These are phyloP conservation scores for Candida freyschussii DNA, from an alignment of 1,139 yeast species.

Conservation along the genomic window DNA sequence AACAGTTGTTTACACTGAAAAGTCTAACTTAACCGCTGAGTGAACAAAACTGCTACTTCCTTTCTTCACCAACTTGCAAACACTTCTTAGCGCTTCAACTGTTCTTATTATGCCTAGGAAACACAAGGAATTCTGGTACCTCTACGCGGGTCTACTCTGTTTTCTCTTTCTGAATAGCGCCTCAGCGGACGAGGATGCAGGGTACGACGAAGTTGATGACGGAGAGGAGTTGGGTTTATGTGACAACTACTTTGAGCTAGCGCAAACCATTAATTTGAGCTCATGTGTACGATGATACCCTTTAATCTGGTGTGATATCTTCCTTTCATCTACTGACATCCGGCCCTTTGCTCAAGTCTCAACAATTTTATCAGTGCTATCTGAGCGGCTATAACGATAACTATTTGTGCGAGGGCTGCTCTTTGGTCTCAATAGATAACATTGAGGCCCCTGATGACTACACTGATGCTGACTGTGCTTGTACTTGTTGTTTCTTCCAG, in stretches of 20 bases:
- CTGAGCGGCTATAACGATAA: slow-evolving; percentile 20
- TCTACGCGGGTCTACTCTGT: too few species aligned
- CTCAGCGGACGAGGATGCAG: too few species aligned
- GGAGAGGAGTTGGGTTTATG: slow-evolving; percentile 7
- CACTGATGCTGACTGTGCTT: slow-evolving; percentile 18
- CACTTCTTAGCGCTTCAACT: too few species aligned
- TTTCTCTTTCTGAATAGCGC: too few species aligned
- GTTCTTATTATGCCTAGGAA: too few species aligned
- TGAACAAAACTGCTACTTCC: too few species aligned
- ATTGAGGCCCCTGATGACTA: slow-evolving; percentile 4
- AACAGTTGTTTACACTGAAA: too few species aligned
- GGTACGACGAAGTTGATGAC: background rate
- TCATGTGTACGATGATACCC: slow-evolving; percentile 16
- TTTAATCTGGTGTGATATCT: background rate
- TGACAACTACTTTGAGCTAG: slow-evolving; percentile 3
- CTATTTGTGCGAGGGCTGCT: slow-evolving; percentile 25
- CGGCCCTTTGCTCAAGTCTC: slow-evolving; percentile 10
- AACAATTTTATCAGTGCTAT: slow-evolving; percentile 19
- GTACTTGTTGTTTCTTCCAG: slow-evolving; percentile 24
- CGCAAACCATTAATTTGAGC: slow-evolving; percentile 6
- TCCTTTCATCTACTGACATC: background rate
- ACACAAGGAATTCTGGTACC: too few species aligned
- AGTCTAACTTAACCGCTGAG: too few species aligned
- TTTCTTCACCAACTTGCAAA: too few species aligned
- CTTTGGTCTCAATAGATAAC: slow-evolving; percentile 12